Conservation (phyloP, 2,329 filamentous ascomycete genomes). For the Trichoderma koningiopsis region DNA sequence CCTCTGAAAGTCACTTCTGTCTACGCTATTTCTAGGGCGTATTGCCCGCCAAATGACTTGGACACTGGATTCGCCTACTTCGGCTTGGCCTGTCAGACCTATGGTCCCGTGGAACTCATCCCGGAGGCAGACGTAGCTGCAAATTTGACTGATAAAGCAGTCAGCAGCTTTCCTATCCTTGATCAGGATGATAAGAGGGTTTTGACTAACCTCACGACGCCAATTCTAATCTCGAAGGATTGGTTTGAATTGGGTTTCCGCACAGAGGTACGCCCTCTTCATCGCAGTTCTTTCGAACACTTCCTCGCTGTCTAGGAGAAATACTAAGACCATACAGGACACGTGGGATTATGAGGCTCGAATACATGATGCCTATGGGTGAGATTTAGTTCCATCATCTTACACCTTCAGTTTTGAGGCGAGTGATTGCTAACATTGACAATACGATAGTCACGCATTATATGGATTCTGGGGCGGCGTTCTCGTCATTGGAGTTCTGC, state of each 20-base stretch:
- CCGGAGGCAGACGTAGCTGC: neutral
- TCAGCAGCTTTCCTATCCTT: neutral
- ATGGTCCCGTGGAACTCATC: neutral
- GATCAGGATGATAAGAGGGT: neutral
- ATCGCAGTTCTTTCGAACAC: neutral
- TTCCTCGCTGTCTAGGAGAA: neutral
- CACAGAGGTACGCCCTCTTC: neutral
- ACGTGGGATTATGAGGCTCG: neutral
- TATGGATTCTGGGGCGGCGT: constrained; percentile 13
- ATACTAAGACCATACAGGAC: neutral
- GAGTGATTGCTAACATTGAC: neutral
- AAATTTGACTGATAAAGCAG: constrained; percentile 1
- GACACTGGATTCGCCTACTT: neutral
- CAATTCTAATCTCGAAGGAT: neutral
- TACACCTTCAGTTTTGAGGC: neutral
- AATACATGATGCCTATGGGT: neutral
- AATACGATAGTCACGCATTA: neutral
- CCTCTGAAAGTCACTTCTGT: constrained; percentile 1
- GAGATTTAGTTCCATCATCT: neutral
- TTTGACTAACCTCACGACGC: constrained; percentile 7
- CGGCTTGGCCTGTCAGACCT: neutral
- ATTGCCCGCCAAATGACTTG: constrained; percentile 9
- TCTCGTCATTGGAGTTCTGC: constrained; percentile 3
- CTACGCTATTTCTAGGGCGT: constrained; percentile 6
- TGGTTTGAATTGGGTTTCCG: constrained; percentile 12